A percentile compares a stretch with the other conserved stretches of the same genome.
Evolutionary conservation across 192 early-diverging fungal genomes (phyloP).

Genomic region (Piromyces finnis): DNA sequence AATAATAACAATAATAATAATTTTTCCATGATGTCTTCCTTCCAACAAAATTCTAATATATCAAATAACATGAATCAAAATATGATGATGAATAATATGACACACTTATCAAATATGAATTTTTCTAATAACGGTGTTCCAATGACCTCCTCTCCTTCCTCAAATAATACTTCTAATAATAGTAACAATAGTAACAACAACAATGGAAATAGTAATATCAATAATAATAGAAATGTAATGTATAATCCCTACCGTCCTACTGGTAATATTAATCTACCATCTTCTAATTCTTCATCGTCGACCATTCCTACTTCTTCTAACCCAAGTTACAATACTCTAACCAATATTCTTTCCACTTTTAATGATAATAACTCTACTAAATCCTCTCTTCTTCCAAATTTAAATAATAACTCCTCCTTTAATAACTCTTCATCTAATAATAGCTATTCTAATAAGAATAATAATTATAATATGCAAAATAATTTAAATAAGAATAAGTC

Average conservation of each 20-base stretch:
- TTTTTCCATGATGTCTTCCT: not conserved
- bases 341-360: not conserved
- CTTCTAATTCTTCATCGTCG: not conserved
- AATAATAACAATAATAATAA: not conserved
- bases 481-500: not conserved
- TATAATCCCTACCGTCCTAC: not conserved
- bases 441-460: not conserved
- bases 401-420: not conserved
- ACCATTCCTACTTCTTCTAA: not conserved
- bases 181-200: not conserved
- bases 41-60: not conserved
- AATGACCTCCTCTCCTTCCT: not conserved
- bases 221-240: not conserved
- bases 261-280: not conserved
- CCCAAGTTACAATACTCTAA: not conserved
- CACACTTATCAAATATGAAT: not conserved
- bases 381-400: not conserved
- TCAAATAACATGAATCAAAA: not conserved
- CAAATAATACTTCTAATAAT: not conserved
- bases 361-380: not conserved
- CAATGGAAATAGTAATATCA: not conserved
- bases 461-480: not conserved
- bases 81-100: not conserved
- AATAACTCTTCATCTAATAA: not conserved
- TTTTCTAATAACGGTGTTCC: not conserved